phyloP scores from a whole-genome alignment of 176 grass and related monocot genomes.

The Triticum turgidum region DNA sequence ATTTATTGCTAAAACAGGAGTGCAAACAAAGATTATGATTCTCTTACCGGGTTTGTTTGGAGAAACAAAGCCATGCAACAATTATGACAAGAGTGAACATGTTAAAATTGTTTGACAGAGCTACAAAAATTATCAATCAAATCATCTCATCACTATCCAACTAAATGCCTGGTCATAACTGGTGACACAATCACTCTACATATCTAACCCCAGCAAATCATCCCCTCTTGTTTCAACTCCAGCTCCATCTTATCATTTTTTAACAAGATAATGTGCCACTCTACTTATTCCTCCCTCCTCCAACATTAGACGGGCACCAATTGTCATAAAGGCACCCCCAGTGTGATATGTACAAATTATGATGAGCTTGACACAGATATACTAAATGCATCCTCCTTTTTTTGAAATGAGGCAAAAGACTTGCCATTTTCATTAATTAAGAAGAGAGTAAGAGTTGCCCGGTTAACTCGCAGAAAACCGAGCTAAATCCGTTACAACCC shows the following conservation, averaged over 20 bases:
- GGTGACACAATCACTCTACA: neutral
- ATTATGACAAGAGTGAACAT: neutral
- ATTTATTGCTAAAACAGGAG: neutral
- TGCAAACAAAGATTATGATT: neutral
- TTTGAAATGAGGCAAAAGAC: too few relatives aligned
- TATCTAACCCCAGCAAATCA: neutral
- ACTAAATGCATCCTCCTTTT: neutral
- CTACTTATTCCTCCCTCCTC: constrained; percentile 2
- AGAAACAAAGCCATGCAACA: constrained; percentile 8
- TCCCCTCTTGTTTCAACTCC: neutral
- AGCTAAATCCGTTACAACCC: too few relatives aligned
- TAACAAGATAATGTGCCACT: constrained; percentile 7
- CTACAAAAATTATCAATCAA: neutral
- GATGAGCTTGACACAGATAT: neutral
- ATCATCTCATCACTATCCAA: neutral
- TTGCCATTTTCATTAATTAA: too few relatives aligned
- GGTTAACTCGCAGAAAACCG: too few relatives aligned
- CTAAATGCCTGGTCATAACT: neutral
- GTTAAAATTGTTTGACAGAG: neutral
- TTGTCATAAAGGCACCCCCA: neutral
- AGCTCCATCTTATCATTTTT: neutral
- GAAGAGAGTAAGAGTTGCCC: too few relatives aligned
- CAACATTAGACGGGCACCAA: neutral
- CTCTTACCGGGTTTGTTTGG: neutral
- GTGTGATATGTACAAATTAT: neutral